These are phyloP conservation scores for Chaetothyriales sp. DNA, from an alignment of 2,329 filamentous ascomycete species.

Conservation along the genomic window DNA sequence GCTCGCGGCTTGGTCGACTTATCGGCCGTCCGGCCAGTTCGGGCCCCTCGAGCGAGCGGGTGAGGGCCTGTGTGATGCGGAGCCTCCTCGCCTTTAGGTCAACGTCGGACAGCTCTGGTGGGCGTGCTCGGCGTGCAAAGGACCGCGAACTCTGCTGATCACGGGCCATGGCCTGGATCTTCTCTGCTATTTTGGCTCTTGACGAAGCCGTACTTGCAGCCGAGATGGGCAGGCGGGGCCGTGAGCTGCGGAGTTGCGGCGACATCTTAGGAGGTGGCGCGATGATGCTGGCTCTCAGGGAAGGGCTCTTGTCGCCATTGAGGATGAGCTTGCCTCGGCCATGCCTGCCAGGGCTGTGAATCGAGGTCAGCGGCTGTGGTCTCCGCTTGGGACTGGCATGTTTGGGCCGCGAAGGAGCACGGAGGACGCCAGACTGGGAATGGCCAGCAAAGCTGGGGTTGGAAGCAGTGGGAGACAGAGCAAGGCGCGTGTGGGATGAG, in stretches of 20 bases:
- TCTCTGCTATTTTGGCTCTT: slow-evolving; percentile 46
- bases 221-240: slow-evolving; percentile 65
- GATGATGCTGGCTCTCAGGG: slow-evolving; percentile 60
- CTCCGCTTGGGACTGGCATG: slow-evolving; percentile 18
- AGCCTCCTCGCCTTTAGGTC: slow-evolving; percentile 73
- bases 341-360: slow-evolving; percentile 24
- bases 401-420: background rate
- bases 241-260: slow-evolving; percentile 63
- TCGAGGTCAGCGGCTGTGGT: slow-evolving; percentile 19
- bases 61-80: slow-evolving; percentile 72
- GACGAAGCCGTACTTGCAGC: slow-evolving; percentile 57
- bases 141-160: slow-evolving; percentile 21
- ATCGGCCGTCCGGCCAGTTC: slow-evolving; percentile 5
- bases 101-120: slow-evolving; percentile 55
- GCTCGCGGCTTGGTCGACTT: background rate
- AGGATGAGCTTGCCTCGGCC: slow-evolving; percentile 21
- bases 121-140: slow-evolving; percentile 26
- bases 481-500: background rate
- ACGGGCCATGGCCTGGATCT: slow-evolving; percentile 32
- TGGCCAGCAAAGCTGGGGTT: background rate
- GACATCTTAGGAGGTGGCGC: slow-evolving; percentile 57
- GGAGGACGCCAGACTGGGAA: background rate
- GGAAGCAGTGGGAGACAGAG: background rate
- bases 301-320: slow-evolving; percentile 37
- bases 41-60: slow-evolving; percentile 32